A percentile compares a stretch with the other conserved stretches of the same genome.
These are phyloP conservation scores for Xylariales sp. DNA, from an alignment of 2,329 filamentous ascomycete species.

Conservation along the genomic window DNA sequence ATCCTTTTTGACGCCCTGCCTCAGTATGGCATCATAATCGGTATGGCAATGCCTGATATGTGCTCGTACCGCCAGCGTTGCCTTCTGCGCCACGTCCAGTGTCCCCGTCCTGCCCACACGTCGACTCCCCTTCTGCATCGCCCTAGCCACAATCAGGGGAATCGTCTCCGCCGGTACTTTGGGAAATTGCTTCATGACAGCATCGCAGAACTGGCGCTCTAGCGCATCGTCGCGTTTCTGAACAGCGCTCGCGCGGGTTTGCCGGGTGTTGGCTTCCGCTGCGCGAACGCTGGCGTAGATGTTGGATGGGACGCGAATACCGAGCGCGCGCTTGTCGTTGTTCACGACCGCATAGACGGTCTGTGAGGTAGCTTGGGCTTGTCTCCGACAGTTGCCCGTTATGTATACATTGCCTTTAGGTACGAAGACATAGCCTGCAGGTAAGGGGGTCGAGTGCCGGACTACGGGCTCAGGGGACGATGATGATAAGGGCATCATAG, in stretches of 20 bases:
- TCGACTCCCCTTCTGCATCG: constrained; percentile 40
- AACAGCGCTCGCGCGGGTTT: constrained; percentile 27
- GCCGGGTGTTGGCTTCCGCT: constrained; percentile 20
- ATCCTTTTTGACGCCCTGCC: background rate
- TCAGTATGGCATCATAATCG: constrained; percentile 37
- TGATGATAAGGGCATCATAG: no score
- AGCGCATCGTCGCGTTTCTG: constrained; percentile 29
- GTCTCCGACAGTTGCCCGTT: constrained; percentile 34
- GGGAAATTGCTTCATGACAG: constrained; percentile 35
- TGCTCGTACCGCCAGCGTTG: constrained; percentile 41
- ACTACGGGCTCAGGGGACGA: constrained; percentile 23
- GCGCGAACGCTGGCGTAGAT: constrained; percentile 25
- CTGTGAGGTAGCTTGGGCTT: constrained; percentile 27
- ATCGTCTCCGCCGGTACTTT: constrained; percentile 31
- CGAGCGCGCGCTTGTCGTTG: constrained; percentile 20
- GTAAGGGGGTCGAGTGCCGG: constrained; percentile 25
- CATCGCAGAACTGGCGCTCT: constrained; percentile 26
- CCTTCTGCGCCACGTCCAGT: constrained; percentile 33
- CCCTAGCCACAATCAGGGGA: constrained; percentile 31
- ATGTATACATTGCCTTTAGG: constrained; percentile 37
- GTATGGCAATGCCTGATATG: constrained; percentile 45
- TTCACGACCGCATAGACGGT: constrained; percentile 33
- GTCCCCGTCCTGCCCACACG: constrained; percentile 42
- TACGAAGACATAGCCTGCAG: constrained; percentile 36
- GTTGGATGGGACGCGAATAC: constrained; percentile 34